These are phyloP conservation scores for Cruciata laevipes DNA, from an alignment of 257 asterid species.

Conservation along the genomic window DNA sequence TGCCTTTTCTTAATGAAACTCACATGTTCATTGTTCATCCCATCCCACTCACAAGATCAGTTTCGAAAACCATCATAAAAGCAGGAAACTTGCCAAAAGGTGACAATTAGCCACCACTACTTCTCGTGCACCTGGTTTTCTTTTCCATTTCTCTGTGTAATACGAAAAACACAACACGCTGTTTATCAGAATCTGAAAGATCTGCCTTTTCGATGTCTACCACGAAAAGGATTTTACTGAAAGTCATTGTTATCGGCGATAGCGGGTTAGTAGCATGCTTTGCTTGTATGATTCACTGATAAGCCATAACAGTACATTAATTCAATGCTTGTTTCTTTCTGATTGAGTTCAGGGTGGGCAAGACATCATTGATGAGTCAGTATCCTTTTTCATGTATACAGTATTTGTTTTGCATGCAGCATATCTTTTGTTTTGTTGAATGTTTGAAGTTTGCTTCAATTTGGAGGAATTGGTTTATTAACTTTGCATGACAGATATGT, in stretches of 20 bases:
- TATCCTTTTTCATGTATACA: constrained; percentile 36
- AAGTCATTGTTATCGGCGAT: constrained; percentile 81
- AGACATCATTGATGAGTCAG: constrained; percentile 79
- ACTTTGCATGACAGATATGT: constrained; percentile 46
- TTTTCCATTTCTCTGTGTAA: too few relatives aligned
- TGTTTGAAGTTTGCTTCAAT: too few relatives aligned
- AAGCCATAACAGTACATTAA: not conserved
- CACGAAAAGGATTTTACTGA: constrained; percentile 58
- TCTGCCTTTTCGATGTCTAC: constrained; percentile 25
- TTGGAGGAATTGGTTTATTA: constrained; percentile 17
- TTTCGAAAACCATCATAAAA: not conserved
- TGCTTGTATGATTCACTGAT: not conserved
- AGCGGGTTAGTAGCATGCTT: constrained; percentile 47
- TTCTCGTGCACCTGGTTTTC: not conserved
- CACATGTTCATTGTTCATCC: constrained; percentile 13
- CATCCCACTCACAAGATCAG: not conserved
- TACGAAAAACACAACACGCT: not conserved
- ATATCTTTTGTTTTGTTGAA: not conserved
- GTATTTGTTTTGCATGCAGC: too few relatives aligned
- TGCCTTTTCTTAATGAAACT: constrained; percentile 12
- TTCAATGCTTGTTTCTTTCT: not conserved
- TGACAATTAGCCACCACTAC: not conserved
- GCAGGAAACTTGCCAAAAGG: constrained; percentile 3
- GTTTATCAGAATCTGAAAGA: not conserved
- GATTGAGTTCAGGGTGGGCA: constrained; percentile 65